Conservation (phyloP, 148 eudicot species). For the Rhododendron kiyosumense region DNA sequence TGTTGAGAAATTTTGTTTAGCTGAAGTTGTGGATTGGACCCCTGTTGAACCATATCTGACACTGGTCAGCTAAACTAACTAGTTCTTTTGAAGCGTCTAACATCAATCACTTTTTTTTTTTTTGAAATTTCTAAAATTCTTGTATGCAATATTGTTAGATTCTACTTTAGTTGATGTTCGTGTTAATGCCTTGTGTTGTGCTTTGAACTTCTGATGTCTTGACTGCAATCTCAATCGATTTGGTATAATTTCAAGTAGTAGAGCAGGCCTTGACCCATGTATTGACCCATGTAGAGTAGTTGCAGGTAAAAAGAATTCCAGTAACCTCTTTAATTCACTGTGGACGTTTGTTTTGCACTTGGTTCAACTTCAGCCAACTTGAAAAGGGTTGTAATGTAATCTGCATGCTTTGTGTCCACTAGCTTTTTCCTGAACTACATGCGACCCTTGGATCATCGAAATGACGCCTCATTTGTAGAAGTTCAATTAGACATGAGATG, state of each 20-base stretch:
- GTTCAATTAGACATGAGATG: slow-evolving; percentile 4
- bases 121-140: background rate
- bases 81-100: background rate
- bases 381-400: background rate
- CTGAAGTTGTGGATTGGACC: background rate
- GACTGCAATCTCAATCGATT: background rate
- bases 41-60: background rate
- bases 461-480: background rate
- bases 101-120: background rate
- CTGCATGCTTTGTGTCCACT: background rate
- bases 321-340: background rate
- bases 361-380: background rate
- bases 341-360: background rate
- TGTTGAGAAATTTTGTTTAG: background rate
- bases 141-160: background rate
- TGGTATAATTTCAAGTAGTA: background rate
- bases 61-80: background rate
- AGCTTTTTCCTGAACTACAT: background rate
- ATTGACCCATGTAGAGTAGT: background rate
- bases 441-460: background rate
- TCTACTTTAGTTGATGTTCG: background rate
- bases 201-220: background rate
- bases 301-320: background rate
- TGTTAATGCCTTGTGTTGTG: background rate
- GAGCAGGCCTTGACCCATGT: background rate